A percentile compares a stretch with the other conserved stretches of the same genome.
Evolutionary conservation across 2,329 filamentous ascomycete species (phyloP).

Genomic region (Monilinia fructigena): DNA sequence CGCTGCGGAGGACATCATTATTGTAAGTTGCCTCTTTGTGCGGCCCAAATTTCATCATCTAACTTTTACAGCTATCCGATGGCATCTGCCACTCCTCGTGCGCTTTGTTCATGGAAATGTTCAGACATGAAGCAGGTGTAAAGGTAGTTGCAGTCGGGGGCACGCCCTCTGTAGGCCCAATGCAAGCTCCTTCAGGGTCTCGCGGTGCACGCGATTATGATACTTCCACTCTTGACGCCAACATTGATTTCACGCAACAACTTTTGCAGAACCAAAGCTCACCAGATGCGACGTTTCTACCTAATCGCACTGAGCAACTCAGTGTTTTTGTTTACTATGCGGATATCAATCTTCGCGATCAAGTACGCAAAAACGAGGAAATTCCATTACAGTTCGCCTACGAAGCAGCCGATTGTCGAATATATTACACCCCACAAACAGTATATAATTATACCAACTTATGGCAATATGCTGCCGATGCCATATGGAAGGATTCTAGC

Average conservation of each 20-base stretch:
- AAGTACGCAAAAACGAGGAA: constrained; percentile 37
- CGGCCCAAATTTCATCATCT: not conserved
- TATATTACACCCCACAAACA: constrained; percentile 58
- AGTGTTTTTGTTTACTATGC: constrained; percentile 36
- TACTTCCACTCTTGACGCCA: constrained; percentile 32
- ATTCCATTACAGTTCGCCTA: constrained; percentile 58
- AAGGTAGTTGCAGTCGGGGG: constrained; percentile 55
- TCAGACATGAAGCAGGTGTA: constrained; percentile 53
- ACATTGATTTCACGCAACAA: constrained; percentile 33
- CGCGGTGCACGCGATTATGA: constrained; percentile 48
- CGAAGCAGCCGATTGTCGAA: constrained; percentile 58
- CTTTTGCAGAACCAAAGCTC: constrained; percentile 26
- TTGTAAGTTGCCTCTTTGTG: constrained; percentile 33
- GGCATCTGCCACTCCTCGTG: constrained; percentile 60
- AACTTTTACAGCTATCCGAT: constrained; percentile 51
- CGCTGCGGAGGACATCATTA: constrained; percentile 43
- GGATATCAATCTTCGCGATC: constrained; percentile 47
- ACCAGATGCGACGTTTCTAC: constrained; percentile 28
- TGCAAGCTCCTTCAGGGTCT: constrained; percentile 52
- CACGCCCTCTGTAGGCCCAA: constrained; percentile 47
- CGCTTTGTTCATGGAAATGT: constrained; percentile 55
- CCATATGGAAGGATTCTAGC: constrained; percentile 43
- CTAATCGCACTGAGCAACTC: constrained; percentile 28
- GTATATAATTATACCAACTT: constrained; percentile 48
- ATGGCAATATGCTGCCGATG: constrained; percentile 48